phyloP scores from a whole-genome alignment of 176 grass and related monocot species.

The Cymbopogon citratus region DNA sequence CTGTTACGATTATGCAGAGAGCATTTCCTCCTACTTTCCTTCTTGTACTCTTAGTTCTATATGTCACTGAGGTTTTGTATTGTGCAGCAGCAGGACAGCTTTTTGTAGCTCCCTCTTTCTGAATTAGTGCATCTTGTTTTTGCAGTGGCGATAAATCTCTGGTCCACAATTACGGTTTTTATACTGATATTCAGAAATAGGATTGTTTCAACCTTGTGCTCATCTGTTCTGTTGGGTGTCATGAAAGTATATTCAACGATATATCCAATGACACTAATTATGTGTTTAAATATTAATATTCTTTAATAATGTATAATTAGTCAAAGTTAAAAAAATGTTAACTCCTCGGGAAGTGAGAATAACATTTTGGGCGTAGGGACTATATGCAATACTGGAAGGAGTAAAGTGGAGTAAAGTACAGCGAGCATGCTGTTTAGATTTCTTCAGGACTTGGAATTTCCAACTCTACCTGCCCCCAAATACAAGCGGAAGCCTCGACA shows the following conservation, averaged over 20 bases:
- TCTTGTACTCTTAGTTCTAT: not conserved
- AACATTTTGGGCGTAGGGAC: too few relatives aligned
- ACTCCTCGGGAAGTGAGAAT: too few relatives aligned
- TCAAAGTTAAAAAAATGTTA: too few relatives aligned
- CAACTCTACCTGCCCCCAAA: not conserved
- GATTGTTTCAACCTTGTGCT: not conserved
- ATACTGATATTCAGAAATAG: not conserved
- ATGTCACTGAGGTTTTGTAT: constrained; percentile 18
- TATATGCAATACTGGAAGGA: not conserved
- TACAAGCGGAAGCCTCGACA: not conserved
- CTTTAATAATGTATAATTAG: too few relatives aligned
- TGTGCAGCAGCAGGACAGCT: constrained; percentile 34
- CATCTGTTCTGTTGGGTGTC: not conserved
- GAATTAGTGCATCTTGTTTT: constrained; percentile 15
- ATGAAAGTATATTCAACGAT: too few relatives aligned
- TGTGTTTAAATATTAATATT: too few relatives aligned
- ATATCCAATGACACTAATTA: too few relatives aligned
- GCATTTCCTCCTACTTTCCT: not conserved
- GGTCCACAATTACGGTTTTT: not conserved
- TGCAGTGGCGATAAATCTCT: constrained; percentile 11
- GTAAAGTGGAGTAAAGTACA: not conserved
- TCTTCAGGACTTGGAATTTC: not conserved
- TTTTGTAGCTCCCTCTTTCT: not conserved
- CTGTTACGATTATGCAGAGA: not conserved
- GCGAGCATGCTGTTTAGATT: not conserved